phyloP scores from a whole-genome alignment of 1,139 yeast genomes.

The Suhomyces panamericanus region DNA sequence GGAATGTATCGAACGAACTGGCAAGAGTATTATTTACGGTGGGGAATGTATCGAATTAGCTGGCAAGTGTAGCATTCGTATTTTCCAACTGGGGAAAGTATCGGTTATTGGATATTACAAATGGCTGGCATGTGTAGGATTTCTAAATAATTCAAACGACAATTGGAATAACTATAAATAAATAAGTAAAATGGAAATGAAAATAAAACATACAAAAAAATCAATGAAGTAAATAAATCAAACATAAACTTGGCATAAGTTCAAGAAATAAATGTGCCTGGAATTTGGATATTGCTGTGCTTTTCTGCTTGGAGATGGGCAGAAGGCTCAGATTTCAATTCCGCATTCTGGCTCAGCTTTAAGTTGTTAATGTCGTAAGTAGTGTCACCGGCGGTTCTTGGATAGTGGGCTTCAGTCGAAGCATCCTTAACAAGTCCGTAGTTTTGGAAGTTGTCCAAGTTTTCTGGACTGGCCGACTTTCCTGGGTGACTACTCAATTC shows the following conservation, averaged over 20 bases:
- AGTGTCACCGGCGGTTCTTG: constrained; percentile 4
- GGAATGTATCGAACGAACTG: too few species aligned
- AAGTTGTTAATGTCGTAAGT: background rate
- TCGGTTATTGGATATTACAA: too few species aligned
- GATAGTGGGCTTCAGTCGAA: constrained; percentile 1
- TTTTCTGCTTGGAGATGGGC: background rate
- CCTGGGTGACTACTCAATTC: too few species aligned
- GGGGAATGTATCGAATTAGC: too few species aligned
- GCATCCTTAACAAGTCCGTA: constrained; percentile 5
- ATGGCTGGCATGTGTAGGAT: too few species aligned
- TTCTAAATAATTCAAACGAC: background rate
- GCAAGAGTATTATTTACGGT: too few species aligned
- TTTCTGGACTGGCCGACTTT: too few species aligned
- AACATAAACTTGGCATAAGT: background rate
- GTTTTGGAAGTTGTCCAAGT: background rate
- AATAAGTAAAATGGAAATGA: background rate
- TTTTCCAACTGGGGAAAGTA: too few species aligned
- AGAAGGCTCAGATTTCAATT: background rate
- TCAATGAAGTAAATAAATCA: background rate
- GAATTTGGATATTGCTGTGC: constrained; percentile 1
- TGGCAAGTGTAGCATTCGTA: too few species aligned
- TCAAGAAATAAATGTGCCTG: constrained; percentile 9
- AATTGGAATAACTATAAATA: too few species aligned
- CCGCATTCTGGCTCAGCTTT: background rate
- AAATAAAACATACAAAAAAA: background rate